Percentiles rank a stretch among this genome's conserved stretches.
Conservation (phyloP, 768 basidiomycete genomes). For the Amanita rubescens region DNA sequence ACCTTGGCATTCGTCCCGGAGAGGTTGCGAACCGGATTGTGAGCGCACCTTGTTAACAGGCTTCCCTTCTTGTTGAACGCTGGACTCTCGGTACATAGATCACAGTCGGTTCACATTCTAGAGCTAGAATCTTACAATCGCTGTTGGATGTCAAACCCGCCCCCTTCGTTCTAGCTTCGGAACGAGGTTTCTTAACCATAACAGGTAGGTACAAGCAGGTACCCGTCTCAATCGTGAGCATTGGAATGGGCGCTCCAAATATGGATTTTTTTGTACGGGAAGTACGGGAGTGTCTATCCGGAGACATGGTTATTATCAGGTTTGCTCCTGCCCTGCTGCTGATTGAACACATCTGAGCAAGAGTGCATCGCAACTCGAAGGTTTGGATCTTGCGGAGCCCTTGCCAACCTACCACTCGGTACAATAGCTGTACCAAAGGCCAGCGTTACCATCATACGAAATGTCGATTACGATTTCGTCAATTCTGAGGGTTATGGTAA, state of each 20-base stretch:
- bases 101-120: conserved; percentile 67
- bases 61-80: not conserved
- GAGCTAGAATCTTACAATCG: conserved; percentile 53
- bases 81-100: conserved; percentile 31
- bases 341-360: not conserved
- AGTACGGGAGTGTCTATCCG: conserved; percentile 62
- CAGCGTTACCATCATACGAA: conserved; percentile 62
- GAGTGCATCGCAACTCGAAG: conserved; percentile 26
- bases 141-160: conserved; percentile 52
- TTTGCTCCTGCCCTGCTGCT: conserved; percentile 11
- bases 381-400: conserved; percentile 75
- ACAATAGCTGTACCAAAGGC: conserved; percentile 66
- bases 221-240: conserved; percentile 68
- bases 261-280: conserved; percentile 85
- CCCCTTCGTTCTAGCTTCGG: conserved; percentile 58
- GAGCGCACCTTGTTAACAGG: conserved; percentile 13
- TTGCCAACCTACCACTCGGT: conserved; percentile 64
- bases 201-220: conserved; percentile 57
- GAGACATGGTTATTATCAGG: conserved; percentile 50
- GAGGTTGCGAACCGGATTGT: conserved; percentile 81
- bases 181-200: conserved; percentile 69
- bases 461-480: conserved; percentile 70
- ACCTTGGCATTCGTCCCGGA: conserved; percentile 66
- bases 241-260: conserved; percentile 80
- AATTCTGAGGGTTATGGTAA: conserved; percentile 32